These are phyloP conservation scores for Triticum aestivum DNA, from an alignment of 176 grass and related monocot genomes.

Conservation along the genomic window IWGSC_CS_RefSeq_v2.1 NC_057797.1:149308002-149308501, in stretches of 20 bases:
- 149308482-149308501: background rate
- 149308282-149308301: too few relatives aligned
- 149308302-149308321: background rate
- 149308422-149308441: background rate
- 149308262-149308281: too few relatives aligned
- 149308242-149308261: background rate
- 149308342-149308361: too few relatives aligned
- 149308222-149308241: background rate
- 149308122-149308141: background rate
- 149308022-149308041: background rate
- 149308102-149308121: background rate
- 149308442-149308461: background rate
- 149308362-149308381: too few relatives aligned
- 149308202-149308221: background rate
- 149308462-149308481: too few relatives aligned
- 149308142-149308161: background rate
- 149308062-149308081: background rate
- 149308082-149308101: background rate
- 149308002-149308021: background rate
- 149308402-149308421: background rate
- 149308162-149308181: background rate
- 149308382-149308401: background rate
- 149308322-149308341: background rate
- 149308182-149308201: background rate
- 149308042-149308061: background rate